These are phyloP conservation scores for Talaromyces funiculosus DNA, from an alignment of 2,329 filamentous ascomycete species.

Conservation along the genomic window DNA sequence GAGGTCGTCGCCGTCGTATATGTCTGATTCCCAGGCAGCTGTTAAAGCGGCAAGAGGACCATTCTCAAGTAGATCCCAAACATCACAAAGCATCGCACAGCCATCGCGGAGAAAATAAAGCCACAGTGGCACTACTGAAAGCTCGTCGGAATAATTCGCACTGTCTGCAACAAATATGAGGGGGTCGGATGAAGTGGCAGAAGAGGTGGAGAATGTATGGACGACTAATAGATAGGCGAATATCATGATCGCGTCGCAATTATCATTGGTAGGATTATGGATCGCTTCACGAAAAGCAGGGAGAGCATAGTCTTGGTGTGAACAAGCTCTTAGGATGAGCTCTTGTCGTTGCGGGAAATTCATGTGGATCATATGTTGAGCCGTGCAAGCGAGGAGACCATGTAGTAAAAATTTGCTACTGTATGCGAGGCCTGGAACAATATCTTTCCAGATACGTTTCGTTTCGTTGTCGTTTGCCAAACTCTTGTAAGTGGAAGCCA, in stretches of 20 bases:
- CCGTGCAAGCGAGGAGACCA: slow-evolving; percentile 37
- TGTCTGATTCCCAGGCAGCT: slow-evolving; percentile 19
- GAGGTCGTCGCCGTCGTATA: not conserved
- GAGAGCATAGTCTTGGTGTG: not conserved
- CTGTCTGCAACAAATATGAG: slow-evolving; percentile 14
- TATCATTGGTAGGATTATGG: slow-evolving; percentile 12
- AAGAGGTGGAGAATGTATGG: slow-evolving; percentile 17
- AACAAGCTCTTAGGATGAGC: slow-evolving; percentile 23
- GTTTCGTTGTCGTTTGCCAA: not conserved
- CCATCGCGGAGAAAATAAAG: slow-evolving; percentile 20
- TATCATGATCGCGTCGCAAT: slow-evolving; percentile 19
- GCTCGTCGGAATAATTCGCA: not conserved
- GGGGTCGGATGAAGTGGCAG: slow-evolving; percentile 18
- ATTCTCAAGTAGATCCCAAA: slow-evolving; percentile 18
- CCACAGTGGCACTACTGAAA: slow-evolving; percentile 16
- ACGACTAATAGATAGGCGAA: slow-evolving; percentile 20
- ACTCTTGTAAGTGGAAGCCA: not conserved
- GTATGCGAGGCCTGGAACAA: slow-evolving; percentile 31
- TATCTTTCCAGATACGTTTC: slow-evolving; percentile 12
- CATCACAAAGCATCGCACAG: slow-evolving; percentile 20
- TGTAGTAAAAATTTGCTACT: slow-evolving; percentile 35
- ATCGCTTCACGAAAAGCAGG: slow-evolving; percentile 15
- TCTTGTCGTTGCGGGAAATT: slow-evolving; percentile 16
- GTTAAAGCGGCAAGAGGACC: slow-evolving; percentile 16
- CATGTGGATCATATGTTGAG: slow-evolving; percentile 33